Evolutionary conservation across 352 stramenopile species (phyloP).

Genomic region (Thraustotheca clavata): DNA sequence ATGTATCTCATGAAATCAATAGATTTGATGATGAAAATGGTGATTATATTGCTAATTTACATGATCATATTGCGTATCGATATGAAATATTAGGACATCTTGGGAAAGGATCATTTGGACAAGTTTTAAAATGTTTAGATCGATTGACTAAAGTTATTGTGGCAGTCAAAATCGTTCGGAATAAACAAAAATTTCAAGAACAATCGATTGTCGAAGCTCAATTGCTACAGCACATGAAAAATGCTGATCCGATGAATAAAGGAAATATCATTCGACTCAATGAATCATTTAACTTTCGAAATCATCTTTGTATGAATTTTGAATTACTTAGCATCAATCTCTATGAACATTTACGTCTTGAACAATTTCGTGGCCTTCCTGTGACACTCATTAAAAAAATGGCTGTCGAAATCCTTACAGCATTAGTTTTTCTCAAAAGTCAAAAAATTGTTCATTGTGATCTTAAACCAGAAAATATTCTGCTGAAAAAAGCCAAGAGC

Average conservation of each 20-base stretch:
- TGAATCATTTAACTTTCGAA: constrained; percentile 90
- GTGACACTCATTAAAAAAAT: constrained; percentile 84
- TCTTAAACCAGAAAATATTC: constrained; percentile 97
- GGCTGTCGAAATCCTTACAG: constrained; percentile 78
- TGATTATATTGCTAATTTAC: constrained; percentile 92
- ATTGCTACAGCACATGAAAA: constrained; percentile 79
- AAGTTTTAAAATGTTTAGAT: constrained; percentile 94
- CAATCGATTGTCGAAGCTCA: constrained; percentile 95
- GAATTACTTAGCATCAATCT: constrained; percentile 94
- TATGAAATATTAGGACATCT: constrained; percentile 94
- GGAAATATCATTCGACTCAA: constrained; percentile 87
- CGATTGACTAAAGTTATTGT: constrained; percentile 79
- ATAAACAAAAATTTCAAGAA: constrained; percentile 91
- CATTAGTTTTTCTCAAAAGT: constrained; percentile 63
- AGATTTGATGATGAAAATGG: constrained; percentile 90
- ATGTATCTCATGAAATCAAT: neutral
- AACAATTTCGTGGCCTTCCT: constrained; percentile 92
- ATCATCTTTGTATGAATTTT: constrained; percentile 96
- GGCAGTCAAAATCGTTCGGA: constrained; percentile 98
- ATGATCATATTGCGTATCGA: constrained; percentile 90
- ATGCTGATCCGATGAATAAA: constrained; percentile 55
- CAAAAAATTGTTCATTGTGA: constrained; percentile 95
- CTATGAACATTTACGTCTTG: constrained; percentile 94
- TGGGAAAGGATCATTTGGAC: constrained; percentile 96
- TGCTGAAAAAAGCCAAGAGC: constrained; percentile 68